Conservation (phyloP, 1,284 basidiomycete species). For the Cystobasidium sp. region DNA sequence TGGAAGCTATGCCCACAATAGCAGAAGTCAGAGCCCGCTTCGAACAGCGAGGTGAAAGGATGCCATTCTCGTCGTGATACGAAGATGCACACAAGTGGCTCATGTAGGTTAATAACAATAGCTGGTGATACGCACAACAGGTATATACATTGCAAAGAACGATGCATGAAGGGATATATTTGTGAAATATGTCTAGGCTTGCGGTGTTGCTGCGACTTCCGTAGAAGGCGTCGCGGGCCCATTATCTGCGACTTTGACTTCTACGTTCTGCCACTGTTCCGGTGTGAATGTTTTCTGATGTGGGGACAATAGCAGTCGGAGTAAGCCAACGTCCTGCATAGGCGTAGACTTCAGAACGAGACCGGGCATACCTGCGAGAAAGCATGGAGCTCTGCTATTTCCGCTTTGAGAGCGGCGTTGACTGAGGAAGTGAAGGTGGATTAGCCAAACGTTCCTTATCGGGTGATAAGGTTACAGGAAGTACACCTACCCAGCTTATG, state of each 20-base stretch:
- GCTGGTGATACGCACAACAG: slow-evolving; percentile 1
- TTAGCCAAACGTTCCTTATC: not conserved
- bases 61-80: not conserved
- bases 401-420: slow-evolving; percentile 58
- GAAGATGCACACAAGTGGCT: not conserved
- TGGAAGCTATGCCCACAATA: slow-evolving; percentile 51
- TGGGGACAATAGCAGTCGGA: not conserved
- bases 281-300: slow-evolving; percentile 45
- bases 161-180: not conserved
- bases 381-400: slow-evolving; percentile 59
- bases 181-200: not conserved
- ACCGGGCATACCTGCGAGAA: slow-evolving; percentile 55
- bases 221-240: slow-evolving; percentile 29
- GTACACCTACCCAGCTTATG: slow-evolving; percentile 50
- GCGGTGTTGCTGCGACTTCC: slow-evolving; percentile 4
- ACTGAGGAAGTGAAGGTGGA: slow-evolving; percentile 49
- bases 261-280: slow-evolving; percentile 42
- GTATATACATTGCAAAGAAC: not conserved
- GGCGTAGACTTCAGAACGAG: not conserved
- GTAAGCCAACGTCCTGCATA: not conserved
- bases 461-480: not conserved
- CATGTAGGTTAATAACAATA: not conserved
- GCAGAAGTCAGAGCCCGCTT: slow-evolving; percentile 42
- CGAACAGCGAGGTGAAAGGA: slow-evolving; percentile 13
- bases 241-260: slow-evolving; percentile 39